These are phyloP conservation scores for Myxozyma sirexii DNA, from an alignment of 805 yeast genomes.

Conservation along the genomic window DNA sequence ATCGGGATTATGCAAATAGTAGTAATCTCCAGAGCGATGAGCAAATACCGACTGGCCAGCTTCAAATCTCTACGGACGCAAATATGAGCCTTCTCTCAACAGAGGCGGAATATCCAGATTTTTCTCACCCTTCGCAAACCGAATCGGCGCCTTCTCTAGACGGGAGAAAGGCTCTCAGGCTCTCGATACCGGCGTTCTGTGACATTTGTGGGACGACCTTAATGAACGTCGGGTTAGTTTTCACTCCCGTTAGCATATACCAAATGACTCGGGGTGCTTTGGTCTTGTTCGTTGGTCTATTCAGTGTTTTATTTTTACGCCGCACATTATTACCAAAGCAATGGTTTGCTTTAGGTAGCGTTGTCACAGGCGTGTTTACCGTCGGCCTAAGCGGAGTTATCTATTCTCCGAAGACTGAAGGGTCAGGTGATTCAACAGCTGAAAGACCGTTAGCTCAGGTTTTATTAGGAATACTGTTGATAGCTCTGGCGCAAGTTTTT, in stretches of 20 bases:
- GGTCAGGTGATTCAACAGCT: conserved; percentile 2
- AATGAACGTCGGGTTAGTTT: conserved; percentile 72
- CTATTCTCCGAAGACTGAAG: conserved; percentile 22
- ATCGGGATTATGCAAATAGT: background rate
- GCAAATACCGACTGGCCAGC: conserved; percentile 1
- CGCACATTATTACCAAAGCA: conserved; percentile 60
- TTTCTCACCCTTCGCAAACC: background rate
- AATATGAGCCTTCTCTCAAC: conserved; percentile 11
- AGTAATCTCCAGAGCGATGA: conserved; percentile 1
- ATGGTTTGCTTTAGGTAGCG: conserved; percentile 68
- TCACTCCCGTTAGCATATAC: conserved; percentile 76
- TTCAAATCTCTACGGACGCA: conserved; percentile 11
- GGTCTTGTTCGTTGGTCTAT: conserved; percentile 72
- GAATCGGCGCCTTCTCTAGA: conserved; percentile 17
- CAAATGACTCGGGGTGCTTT: conserved; percentile 86
- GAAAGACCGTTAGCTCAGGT: conserved; percentile 28
- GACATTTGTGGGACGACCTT: conserved; percentile 75
- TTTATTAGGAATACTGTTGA: conserved; percentile 58
- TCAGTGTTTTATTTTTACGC: conserved; percentile 64
- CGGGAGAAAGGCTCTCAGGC: conserved; percentile 42
- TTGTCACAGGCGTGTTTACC: conserved; percentile 66
- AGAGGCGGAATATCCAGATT: background rate
- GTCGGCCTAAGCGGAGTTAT: conserved; percentile 72
- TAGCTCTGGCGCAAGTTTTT: conserved; percentile 64
- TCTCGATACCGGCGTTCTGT: conserved; percentile 68